These are phyloP conservation scores for Uncinocarpus reesii DNA, from an alignment of 2,329 filamentous ascomycete genomes.

Conservation along the genomic window DNA sequence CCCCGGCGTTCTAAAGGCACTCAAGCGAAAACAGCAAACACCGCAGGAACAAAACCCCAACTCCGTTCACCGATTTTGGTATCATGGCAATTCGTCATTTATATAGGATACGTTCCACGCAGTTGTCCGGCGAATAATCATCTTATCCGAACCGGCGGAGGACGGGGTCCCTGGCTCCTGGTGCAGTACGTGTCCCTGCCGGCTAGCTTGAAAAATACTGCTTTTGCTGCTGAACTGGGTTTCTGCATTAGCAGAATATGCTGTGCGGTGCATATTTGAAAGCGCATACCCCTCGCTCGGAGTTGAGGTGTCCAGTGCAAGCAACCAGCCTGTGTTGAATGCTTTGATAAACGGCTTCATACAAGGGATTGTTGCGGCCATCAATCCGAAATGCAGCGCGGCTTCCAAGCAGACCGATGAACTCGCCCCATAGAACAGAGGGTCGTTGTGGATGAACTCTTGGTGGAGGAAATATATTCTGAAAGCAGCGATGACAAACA, in stretches of 20 bases:
- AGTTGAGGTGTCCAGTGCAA: slow-evolving; percentile 5
- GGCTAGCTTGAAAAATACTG: background rate
- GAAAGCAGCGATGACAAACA: slow-evolving; percentile 11
- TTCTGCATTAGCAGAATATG: slow-evolving; percentile 3
- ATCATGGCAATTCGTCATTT: too few species aligned
- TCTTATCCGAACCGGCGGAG: slow-evolving; percentile 13
- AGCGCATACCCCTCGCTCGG: slow-evolving; percentile 12
- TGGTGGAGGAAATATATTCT: slow-evolving; percentile 15
- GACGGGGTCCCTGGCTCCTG: slow-evolving; percentile 10
- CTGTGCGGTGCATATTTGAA: slow-evolving; percentile 9
- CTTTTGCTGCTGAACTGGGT: background rate
- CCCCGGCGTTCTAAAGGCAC: too few species aligned
- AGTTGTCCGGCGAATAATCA: slow-evolving; percentile 16
- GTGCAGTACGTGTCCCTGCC: background rate
- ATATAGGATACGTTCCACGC: slow-evolving; percentile 16
- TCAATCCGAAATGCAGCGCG: slow-evolving; percentile 15
- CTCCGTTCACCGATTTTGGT: too few species aligned
- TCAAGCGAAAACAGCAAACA: too few species aligned
- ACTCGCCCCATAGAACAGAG: slow-evolving; percentile 15
- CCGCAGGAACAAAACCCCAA: too few species aligned
- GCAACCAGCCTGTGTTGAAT: slow-evolving; percentile 17
- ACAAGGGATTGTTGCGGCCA: slow-evolving; percentile 18
- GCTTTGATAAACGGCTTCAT: slow-evolving; percentile 18
- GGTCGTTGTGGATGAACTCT: slow-evolving; percentile 10
- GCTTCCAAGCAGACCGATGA: slow-evolving; percentile 15